Evolutionary conservation across 371 early-diverging fungal genomes (phyloP).

Genomic region (Mortierella sp.): DNA sequence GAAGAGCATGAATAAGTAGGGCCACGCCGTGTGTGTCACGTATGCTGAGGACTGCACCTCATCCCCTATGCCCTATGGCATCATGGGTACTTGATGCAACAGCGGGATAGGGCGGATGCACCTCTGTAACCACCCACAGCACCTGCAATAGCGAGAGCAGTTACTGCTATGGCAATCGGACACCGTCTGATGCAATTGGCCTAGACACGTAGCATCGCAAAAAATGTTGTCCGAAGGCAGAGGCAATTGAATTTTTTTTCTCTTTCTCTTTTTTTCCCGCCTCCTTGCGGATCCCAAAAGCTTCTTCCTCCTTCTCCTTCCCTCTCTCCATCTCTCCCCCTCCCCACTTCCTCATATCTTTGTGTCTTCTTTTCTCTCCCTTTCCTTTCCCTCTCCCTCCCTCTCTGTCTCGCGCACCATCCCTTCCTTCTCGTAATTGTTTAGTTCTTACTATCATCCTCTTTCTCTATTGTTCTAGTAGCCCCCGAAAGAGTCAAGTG

Average conservation of each 20-base stretch:
- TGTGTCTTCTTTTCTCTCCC: not conserved
- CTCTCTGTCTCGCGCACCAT: too few relatives aligned
- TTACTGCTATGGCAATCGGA: not conserved
- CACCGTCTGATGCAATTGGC: not conserved
- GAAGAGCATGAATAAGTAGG: not conserved
- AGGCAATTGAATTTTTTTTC: not conserved
- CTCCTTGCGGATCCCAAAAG: not conserved
- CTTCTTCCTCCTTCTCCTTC: not conserved
- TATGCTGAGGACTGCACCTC: not conserved
- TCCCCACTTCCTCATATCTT: not conserved
- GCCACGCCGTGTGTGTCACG: not conserved
- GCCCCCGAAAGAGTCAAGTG: too few relatives aligned
- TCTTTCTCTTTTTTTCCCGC: not conserved
- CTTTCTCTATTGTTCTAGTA: too few relatives aligned
- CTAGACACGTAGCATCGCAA: slow-evolving; percentile 3
- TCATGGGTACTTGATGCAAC: too few relatives aligned
- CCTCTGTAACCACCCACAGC: too few relatives aligned
- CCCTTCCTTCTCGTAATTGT: too few relatives aligned
- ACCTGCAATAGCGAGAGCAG: too few relatives aligned
- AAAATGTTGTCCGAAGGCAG: not conserved
- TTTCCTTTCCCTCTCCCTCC: not conserved
- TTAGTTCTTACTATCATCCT: too few relatives aligned
- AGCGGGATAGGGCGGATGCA: too few relatives aligned
- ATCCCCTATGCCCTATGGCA: too few relatives aligned
- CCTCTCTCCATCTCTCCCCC: not conserved